phyloP scores from a whole-genome alignment of 257 asterid species.

The Solanum virginianum region DNA sequence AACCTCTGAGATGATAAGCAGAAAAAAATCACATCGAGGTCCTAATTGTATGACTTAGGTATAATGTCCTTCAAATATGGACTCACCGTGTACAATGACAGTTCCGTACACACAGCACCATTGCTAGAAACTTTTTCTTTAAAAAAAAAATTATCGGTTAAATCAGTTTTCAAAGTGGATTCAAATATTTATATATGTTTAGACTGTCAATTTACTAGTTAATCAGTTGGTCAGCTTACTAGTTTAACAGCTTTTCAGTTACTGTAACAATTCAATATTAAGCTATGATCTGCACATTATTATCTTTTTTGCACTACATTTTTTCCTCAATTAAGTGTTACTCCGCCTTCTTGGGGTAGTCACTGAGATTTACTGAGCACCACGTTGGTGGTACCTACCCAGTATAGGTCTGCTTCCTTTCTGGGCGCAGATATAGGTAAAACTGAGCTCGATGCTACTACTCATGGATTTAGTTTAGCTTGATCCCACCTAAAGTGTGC shows the following conservation, averaged over 20 bases:
- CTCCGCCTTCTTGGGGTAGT: not conserved
- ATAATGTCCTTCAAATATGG: not conserved
- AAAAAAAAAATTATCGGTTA: not conserved
- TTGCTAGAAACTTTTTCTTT: not conserved
- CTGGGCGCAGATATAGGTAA: not conserved
- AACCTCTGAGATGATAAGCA: not conserved
- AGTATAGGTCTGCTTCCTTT: not conserved
- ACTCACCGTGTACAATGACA: not conserved
- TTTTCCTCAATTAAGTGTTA: not conserved
- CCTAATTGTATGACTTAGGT: not conserved
- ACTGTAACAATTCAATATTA: not conserved
- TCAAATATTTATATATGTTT: not conserved
- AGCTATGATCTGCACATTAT: not conserved
- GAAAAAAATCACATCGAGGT: not conserved
- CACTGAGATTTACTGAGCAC: not conserved
- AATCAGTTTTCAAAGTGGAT: not conserved
- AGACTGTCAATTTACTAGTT: not conserved
- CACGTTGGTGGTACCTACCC: not conserved
- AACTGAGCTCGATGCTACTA: not conserved
- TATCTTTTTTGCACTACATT: not conserved
- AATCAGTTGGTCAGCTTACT: not conserved
- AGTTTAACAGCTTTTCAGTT: not conserved
- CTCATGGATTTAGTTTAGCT: not conserved
- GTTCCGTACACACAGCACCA: not conserved
- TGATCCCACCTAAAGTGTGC: not conserved